Conservation (phyloP, 1,284 basidiomycete species). For the Porodaedalea pini region DNA sequence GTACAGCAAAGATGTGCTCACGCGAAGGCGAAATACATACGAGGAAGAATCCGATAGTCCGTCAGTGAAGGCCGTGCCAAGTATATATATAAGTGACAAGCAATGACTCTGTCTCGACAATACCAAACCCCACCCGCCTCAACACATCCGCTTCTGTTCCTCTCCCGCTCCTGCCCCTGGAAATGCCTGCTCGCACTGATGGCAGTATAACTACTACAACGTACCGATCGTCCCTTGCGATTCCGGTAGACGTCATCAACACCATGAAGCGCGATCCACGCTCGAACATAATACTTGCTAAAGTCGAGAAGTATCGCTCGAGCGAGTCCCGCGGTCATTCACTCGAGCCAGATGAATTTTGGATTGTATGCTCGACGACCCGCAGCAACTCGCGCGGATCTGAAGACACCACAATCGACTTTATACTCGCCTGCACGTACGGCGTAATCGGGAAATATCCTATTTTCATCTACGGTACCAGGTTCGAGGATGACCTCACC, state of each 20-base stretch:
- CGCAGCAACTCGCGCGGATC: background rate
- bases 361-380: slow-evolving; percentile 14
- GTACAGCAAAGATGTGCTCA: slow-evolving; percentile 7
- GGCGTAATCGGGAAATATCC: slow-evolving; percentile 34
- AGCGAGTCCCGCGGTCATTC: background rate
- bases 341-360: slow-evolving; percentile 10
- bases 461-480: slow-evolving; percentile 48
- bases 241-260: slow-evolving; percentile 6
- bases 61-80: background rate
- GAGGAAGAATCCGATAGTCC: background rate
- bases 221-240: background rate
- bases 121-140: background rate
- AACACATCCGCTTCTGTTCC: background rate
- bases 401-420: slow-evolving; percentile 20
- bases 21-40: background rate
- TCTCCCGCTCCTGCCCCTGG: background rate
- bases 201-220: background rate
- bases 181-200: slow-evolving; percentile 16
- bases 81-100: background rate
- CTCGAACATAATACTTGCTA: slow-evolving; percentile 14
- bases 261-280: slow-evolving; percentile 13
- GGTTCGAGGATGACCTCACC: slow-evolving; percentile 32
- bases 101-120: background rate
- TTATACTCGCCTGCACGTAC: slow-evolving; percentile 26
- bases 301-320: slow-evolving; percentile 12